A percentile compares a stretch with the other conserved stretches of the same genome.
Conservation (phyloP, 768 basidiomycete species). For the Dacryopinax primogenitus region DNA sequence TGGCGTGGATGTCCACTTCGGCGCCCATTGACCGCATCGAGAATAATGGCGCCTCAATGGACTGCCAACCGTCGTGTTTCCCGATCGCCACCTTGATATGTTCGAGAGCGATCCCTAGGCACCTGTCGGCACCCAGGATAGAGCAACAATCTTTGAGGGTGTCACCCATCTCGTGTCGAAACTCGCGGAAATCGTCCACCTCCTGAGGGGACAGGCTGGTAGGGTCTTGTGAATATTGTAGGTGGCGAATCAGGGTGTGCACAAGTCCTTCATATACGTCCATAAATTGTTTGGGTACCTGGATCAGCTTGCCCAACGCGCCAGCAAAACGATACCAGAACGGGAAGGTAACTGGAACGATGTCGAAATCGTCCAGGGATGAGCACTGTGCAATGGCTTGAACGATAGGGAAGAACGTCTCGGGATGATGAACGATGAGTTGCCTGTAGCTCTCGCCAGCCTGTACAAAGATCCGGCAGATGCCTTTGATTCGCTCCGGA, state of each 20-base stretch:
- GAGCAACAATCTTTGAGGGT: conserved; percentile 97
- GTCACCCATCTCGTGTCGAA: conserved; percentile 97
- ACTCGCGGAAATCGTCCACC: conserved; percentile 82
- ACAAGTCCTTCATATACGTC: conserved; percentile 78
- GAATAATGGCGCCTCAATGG: conserved; percentile 93
- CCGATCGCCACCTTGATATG: conserved; percentile 64
- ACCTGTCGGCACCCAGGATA: conserved; percentile 76
- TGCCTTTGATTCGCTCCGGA: conserved; percentile 76
- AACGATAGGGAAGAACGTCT: conserved; percentile 88
- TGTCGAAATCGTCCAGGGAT: conserved; percentile 83
- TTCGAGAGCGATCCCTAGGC: conserved; percentile 68
- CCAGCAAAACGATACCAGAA: conserved; percentile 99
- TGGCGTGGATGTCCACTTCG: conserved; percentile 70
- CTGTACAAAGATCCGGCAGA: conserved; percentile 87
- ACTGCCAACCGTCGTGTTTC: conserved; percentile 73
- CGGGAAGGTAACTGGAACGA: conserved; percentile 92
- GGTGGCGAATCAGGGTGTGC: conserved; percentile 72
- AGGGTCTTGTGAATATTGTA: conserved; percentile 77
- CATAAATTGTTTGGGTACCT: conserved; percentile 60
- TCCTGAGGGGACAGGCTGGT: conserved; percentile 61
- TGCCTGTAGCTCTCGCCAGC: conserved; percentile 92
- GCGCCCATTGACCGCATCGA: conserved; percentile 98
- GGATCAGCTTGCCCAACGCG: conserved; percentile 61
- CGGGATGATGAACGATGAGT: conserved; percentile 75
- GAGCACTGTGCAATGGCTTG: conserved; percentile 90